Evolutionary conservation across 192 early-diverging fungal species (phyloP), one percentile per base, ranked within the genome.

Genomic region (Martensiomyces pterosporus): DNA sequence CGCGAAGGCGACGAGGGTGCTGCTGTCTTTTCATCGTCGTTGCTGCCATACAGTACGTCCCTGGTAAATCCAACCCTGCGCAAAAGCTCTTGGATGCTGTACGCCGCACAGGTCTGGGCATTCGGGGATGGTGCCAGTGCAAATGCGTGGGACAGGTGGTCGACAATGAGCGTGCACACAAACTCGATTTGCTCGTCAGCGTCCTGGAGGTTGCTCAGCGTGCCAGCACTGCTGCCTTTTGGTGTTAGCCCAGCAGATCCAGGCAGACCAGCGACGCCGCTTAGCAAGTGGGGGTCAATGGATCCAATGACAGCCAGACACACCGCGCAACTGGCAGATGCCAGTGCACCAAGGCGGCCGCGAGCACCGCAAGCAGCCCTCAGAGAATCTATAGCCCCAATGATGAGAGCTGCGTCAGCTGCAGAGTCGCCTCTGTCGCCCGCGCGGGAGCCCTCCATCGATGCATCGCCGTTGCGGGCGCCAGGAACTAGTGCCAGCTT

Each of bases 1-100:
- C 22, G 15, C 9, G 22, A 15, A n/a, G 12, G 21, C 6, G 43
- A n/a, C 12, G 13, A 6, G 2, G n/a, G n/a, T 4, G 34, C 23
- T 10, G 17, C 21, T 14, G 24, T 15, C 26, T 21, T 38, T 24
- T 47, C 52, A 9, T 34, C 33, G 9, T 26, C 14, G 7, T 61
- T 22, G 4, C 33, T 33, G 21, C 50, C 16, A 18, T 21, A 43
- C 5, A 63, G 32, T n/a, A 67, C 44, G 10, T 45, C 49, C n/a
- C 29, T 49, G n/a, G 65, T 60, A 47, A 76, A 76, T 2, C 61
- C 73, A 1, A 52, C 61, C 18, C 60, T 34, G 1, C 57, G 51
- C 22, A 76, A 34, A 32, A 76, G 54, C 44, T 76, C 73, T 40
- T 76, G 73, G 14, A 76, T 76, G 9, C 49, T 55, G 41, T 69